Conservation (phyloP, 345 rosid species). For the Salix purpurea region DNA sequence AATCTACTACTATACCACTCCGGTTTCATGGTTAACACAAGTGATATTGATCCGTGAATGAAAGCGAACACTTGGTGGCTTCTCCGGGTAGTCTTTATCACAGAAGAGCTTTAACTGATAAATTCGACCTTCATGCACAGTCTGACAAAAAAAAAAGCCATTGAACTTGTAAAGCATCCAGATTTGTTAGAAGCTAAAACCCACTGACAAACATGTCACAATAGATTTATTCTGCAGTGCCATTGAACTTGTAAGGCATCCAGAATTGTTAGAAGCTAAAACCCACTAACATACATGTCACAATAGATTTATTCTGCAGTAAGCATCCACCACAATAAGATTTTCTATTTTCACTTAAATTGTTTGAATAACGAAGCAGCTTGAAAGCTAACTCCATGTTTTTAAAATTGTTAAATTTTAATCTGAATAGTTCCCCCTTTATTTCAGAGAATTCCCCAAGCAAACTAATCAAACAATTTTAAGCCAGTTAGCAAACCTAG, state of each 20-base stretch:
- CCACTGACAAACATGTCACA: background rate
- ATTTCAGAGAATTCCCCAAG: background rate
- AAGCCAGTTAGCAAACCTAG: background rate
- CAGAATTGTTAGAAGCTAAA: background rate
- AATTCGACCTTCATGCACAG: conserved; percentile 94
- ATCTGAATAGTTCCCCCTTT: background rate
- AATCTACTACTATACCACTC: conserved; percentile 55
- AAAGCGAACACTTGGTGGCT: conserved; percentile 90
- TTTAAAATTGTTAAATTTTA: background rate
- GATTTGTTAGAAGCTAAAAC: background rate
- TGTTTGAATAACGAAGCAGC: background rate
- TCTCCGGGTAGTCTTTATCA: conserved; percentile 95
- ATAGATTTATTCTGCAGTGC: background rate
- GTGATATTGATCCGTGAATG: conserved; percentile 92
- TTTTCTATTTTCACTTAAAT: background rate
- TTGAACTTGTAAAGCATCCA: background rate
- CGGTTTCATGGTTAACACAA: conserved; percentile 91
- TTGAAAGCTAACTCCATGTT: background rate
- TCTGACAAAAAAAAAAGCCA: conserved; percentile 33
- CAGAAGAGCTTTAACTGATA: conserved; percentile 98
- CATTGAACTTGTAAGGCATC: background rate
- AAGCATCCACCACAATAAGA: background rate
- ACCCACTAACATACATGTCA: background rate
- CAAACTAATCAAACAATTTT: background rate
- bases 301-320: background rate